phyloP scores from a whole-genome alignment of 2,329 filamentous ascomycete species.

The Fusarium denticulatum region DNA sequence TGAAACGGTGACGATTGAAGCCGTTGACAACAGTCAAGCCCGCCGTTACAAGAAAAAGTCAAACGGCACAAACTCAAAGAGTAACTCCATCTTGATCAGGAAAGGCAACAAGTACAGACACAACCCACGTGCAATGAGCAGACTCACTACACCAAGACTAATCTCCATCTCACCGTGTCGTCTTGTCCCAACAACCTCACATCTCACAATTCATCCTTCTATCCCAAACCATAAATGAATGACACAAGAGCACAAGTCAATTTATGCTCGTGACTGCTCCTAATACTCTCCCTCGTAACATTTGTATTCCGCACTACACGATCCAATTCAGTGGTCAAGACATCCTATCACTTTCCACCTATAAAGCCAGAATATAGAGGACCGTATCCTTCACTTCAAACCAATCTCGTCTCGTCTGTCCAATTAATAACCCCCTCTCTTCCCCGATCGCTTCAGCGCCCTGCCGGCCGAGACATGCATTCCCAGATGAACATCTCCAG shows the following conservation, averaged over 20 bases:
- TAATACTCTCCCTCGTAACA: not conserved
- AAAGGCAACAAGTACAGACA: constrained; percentile 14
- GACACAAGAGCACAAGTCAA: not conserved
- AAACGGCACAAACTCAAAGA: not conserved
- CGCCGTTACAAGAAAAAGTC: not conserved
- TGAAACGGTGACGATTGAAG: not conserved
- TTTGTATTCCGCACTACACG: not conserved
- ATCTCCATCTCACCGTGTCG: not conserved
- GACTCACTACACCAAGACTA: constrained; percentile 13
- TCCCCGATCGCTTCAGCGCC: constrained; percentile 31
- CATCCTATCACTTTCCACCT: not conserved
- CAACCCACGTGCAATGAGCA: constrained; percentile 19
- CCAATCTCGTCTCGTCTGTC: constrained; percentile 33
- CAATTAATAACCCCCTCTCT: constrained; percentile 27
- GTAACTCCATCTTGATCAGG: not conserved
- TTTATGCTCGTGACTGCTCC: not conserved
- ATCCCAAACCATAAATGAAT: constrained; percentile 1
- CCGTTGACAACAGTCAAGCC: not conserved
- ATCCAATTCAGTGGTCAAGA: not conserved
- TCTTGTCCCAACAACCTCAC: constrained; percentile 14
- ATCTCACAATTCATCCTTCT: constrained; percentile 10
- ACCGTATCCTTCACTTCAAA: not conserved
- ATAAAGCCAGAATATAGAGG: too few relatives aligned
- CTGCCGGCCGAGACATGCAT: constrained; percentile 40
- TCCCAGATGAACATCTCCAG: constrained; percentile 11